Evolutionary conservation across 306 rosid genomes (phyloP), one percentile per base, ranked within the genome.

Genomic region (Corylus avellana): DNA sequence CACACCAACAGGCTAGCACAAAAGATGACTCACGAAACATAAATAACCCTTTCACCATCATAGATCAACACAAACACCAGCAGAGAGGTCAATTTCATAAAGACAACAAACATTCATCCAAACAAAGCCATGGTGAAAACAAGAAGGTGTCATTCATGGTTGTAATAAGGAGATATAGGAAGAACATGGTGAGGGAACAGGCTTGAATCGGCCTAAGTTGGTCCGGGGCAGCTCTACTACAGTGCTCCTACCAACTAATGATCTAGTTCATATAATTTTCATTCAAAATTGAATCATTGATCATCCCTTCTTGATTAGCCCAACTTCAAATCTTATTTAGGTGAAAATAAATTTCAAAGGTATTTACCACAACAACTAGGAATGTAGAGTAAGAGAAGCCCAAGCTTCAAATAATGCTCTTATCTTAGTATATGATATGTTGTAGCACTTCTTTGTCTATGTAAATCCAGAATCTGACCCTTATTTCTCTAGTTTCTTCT

Each of bases 401-500:
- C 22, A 32, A 9, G 6, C 27, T 67, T 66, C 49, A 18, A 39
- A 18, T 5, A 67, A 42, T 67, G 50, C 29, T 37, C 37, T 37
- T 39, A 42, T 5, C 46, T 42, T 42, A 5, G 46, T 42, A 42
- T 42, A 42, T 42, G 46, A 39, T 39, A 39, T 39, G 44, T 61
- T 27, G 1, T 25, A 37, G 68, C 42, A 61, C 42, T n/a, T 76
- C 12, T 44, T 71, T 56, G 16, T 32, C 22, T 54, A 44, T 54
- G 58, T 37, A 54, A 18, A 29, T 79, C 67, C 32, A 17, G 77
- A 80, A 55, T 78, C 44, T n/a, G 86, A 62, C 16, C 12, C 59
- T 55, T 86, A 86, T 59, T 85, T 76, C 80, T 81, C 73, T 25
- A 20, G 8, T 16, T 56, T 64, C 35, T 80, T 77, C 59, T 84